Conservation (phyloP, 2,329 filamentous ascomycete species). For the Byssoonygena ceratinophila region DNA sequence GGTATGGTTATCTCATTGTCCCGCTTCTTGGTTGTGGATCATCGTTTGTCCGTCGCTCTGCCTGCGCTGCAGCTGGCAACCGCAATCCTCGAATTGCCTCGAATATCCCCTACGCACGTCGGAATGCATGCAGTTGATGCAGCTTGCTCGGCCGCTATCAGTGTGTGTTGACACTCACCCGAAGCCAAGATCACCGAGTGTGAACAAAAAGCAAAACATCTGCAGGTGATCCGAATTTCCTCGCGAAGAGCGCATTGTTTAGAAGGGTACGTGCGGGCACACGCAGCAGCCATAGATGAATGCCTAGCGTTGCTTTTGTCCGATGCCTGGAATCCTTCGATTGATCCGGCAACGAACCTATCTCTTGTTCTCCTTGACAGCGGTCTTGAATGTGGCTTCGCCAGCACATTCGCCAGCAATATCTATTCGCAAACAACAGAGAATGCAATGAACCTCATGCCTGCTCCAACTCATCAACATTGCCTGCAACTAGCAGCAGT, state of each 20-base stretch:
- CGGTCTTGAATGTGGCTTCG: neutral
- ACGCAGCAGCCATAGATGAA: no score
- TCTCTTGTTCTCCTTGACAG: no score
- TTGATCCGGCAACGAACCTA: no score
- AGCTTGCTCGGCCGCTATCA: neutral
- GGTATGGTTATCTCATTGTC: slow-evolving; percentile 2
- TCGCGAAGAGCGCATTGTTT: neutral
- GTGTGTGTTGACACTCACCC: neutral
- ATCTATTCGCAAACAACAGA: neutral
- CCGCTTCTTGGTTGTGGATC: neutral
- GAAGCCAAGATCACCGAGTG: no score
- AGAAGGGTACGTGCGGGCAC: no score
- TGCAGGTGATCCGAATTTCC: neutral
- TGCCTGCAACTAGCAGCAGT: neutral
- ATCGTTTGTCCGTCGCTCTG: neutral
- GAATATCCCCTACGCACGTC: neutral
- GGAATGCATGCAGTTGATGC: neutral
- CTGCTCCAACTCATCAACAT: neutral
- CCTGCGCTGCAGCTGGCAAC: neutral
- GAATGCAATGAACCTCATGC: neutral
- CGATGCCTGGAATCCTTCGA: no score
- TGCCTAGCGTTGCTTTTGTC: neutral
- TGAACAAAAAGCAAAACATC: neutral
- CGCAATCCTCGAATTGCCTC: neutral
- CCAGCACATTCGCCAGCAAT: neutral